Conservation (phyloP, 345 rosid genomes). For the Brassica cretica region DNA sequence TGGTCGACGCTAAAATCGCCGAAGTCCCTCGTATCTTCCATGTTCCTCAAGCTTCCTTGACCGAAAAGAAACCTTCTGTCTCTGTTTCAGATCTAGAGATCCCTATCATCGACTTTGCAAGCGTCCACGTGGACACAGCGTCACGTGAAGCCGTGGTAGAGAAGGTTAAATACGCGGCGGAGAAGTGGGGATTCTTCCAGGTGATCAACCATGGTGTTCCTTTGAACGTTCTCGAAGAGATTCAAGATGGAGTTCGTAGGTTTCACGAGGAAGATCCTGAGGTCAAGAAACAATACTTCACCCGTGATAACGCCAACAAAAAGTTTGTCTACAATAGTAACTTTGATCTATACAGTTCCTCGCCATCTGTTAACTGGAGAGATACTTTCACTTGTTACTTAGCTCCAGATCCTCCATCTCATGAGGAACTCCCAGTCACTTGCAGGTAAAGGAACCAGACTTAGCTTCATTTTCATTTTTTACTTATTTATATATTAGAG, state of each 20-base stretch:
- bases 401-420: constrained; percentile 45
- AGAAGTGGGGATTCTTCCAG: constrained; percentile 50
- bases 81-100: constrained; percentile 17
- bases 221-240: constrained; percentile 30
- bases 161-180: constrained; percentile 30
- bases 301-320: constrained; percentile 12
- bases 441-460: constrained; percentile 44
- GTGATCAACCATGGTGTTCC: constrained; percentile 54
- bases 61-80: constrained; percentile 7
- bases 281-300: constrained; percentile 25
- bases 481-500: neutral
- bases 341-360: constrained; percentile 43
- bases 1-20: constrained; percentile 37
- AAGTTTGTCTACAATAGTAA: constrained; percentile 43
- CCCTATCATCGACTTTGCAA: constrained; percentile 46
- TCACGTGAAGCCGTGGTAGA: constrained; percentile 32
- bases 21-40: constrained; percentile 41
- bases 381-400: constrained; percentile 45
- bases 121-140: neutral
- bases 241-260: constrained; percentile 24
- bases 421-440: constrained; percentile 47
- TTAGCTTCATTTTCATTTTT: neutral
- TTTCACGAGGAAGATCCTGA: constrained; percentile 37
- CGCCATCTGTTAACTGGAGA: constrained; percentile 49
- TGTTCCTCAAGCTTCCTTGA: neutral